Evolutionary conservation across 768 basidiomycete genomes (phyloP).

Genomic region (Calocera viscosa): DNA sequence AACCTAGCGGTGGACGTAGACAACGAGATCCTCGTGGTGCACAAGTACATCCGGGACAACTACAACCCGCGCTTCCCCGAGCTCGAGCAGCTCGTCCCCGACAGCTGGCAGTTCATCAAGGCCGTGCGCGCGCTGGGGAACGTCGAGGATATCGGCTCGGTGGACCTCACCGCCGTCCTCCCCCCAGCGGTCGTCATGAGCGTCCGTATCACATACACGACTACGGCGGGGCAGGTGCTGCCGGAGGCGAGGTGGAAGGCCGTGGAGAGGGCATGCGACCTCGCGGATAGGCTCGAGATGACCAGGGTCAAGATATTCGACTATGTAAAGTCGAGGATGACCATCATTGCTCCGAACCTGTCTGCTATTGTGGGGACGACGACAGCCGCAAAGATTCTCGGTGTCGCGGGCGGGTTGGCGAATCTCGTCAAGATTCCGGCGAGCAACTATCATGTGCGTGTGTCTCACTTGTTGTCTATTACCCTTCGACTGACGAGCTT

Average conservation of each 20-base stretch:
- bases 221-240: slow-evolving; percentile 66
- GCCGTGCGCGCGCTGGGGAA: slow-evolving; percentile 84
- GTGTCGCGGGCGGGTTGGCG: slow-evolving; percentile 86
- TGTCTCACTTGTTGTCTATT: not conserved
- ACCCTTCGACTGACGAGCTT: slow-evolving; percentile 5
- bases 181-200: slow-evolving; percentile 89
- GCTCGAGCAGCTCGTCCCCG: slow-evolving; percentile 85
- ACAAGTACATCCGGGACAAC: slow-evolving; percentile 99
- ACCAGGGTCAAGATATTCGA: slow-evolving; percentile 81
- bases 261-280: slow-evolving; percentile 73
- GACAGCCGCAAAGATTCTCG: slow-evolving; percentile 94
- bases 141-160: slow-evolving; percentile 76
- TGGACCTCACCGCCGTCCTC: slow-evolving; percentile 63
- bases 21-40: slow-evolving; percentile 92
- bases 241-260: slow-evolving; percentile 60
- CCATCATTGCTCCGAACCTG: slow-evolving; percentile 93
- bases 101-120: slow-evolving; percentile 83
- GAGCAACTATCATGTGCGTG: slow-evolving; percentile 82
- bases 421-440: slow-evolving; percentile 89
- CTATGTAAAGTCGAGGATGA: slow-evolving; percentile 99
- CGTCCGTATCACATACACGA: slow-evolving; percentile 89
- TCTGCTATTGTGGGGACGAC: slow-evolving; percentile 97
- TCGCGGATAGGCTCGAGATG: slow-evolving; percentile 78
- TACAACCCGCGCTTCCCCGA: slow-evolving; percentile 93
- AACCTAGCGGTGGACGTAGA: slow-evolving; percentile 97